Conservation (phyloP, 2,329 filamentous ascomycete species). For the Penicillium frequentans region DNA sequence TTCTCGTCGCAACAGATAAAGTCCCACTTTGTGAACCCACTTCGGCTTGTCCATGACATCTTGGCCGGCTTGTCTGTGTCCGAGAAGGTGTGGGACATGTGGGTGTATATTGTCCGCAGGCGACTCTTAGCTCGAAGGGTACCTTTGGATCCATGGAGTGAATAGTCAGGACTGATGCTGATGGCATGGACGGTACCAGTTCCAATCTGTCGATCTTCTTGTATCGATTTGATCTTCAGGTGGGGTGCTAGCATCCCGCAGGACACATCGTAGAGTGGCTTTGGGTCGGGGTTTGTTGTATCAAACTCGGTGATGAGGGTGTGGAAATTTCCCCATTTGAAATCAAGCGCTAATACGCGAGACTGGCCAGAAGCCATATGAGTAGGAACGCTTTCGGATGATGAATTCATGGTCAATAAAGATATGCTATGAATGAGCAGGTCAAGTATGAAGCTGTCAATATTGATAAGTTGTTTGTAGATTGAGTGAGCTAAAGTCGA, state of each 20-base stretch:
- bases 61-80: slow-evolving; percentile 11
- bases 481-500: neutral
- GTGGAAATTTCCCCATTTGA: slow-evolving; percentile 25
- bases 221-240: slow-evolving; percentile 19
- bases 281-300: slow-evolving; percentile 8
- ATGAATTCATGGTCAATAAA: neutral
- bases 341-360: slow-evolving; percentile 23
- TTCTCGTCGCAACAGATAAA: slow-evolving; percentile 30
- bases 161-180: slow-evolving; percentile 26
- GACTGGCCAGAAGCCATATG: slow-evolving; percentile 1
- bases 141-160: slow-evolving; percentile 19
- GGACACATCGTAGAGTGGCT: slow-evolving; percentile 21
- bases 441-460: neutral
- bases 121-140: slow-evolving; percentile 26
- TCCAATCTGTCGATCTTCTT: slow-evolving; percentile 15
- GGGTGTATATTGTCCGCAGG: slow-evolving; percentile 25
- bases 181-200: slow-evolving; percentile 24
- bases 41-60: slow-evolving; percentile 29
- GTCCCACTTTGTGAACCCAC: slow-evolving; percentile 30
- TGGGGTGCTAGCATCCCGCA: slow-evolving; percentile 13
- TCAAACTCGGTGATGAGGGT: slow-evolving; percentile 18
- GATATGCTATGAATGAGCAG: neutral
- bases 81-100: slow-evolving; percentile 17
- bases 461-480: neutral
- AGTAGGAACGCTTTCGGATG: neutral